Conservation (phyloP, 2,329 filamentous ascomycete genomes). For the Albifimbria verrucaria region DNA sequence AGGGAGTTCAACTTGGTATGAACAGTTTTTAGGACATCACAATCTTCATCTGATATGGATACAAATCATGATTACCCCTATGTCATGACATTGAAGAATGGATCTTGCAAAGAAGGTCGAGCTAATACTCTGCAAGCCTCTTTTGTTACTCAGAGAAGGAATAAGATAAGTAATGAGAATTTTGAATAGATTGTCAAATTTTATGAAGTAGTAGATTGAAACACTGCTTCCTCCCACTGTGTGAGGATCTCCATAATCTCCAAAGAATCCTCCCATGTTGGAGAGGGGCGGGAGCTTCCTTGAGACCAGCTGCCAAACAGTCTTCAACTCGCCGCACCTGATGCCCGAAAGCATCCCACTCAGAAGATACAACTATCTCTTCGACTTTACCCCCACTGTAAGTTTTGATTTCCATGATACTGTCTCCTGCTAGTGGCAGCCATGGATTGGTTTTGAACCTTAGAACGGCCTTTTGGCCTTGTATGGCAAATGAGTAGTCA, state of each 20-base stretch:
- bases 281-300: slow-evolving; percentile 18
- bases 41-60: too few species aligned
- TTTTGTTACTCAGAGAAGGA: too few species aligned
- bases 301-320: slow-evolving; percentile 12
- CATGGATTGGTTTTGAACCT: slow-evolving; percentile 23
- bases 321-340: slow-evolving; percentile 21
- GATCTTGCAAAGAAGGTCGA: too few species aligned
- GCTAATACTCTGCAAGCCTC: too few species aligned
- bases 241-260: slow-evolving; percentile 23
- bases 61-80: too few species aligned
- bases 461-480: slow-evolving; percentile 18
- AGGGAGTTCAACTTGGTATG: too few species aligned
- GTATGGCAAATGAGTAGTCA: slow-evolving; percentile 19
- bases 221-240: slow-evolving; percentile 16
- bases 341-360: slow-evolving; percentile 19
- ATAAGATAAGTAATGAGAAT: too few species aligned
- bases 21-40: too few species aligned
- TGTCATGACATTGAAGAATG: too few species aligned
- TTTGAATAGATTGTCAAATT: too few species aligned
- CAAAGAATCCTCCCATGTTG: slow-evolving; percentile 18
- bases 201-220: neutral
- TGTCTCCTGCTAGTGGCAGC: slow-evolving; percentile 20
- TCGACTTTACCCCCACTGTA: slow-evolving; percentile 15
- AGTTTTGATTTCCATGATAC: slow-evolving; percentile 17
- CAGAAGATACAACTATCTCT: slow-evolving; percentile 14